Conservation (phyloP, 73 alveolate species). For the Paramecium tetraurelia region DNA sequence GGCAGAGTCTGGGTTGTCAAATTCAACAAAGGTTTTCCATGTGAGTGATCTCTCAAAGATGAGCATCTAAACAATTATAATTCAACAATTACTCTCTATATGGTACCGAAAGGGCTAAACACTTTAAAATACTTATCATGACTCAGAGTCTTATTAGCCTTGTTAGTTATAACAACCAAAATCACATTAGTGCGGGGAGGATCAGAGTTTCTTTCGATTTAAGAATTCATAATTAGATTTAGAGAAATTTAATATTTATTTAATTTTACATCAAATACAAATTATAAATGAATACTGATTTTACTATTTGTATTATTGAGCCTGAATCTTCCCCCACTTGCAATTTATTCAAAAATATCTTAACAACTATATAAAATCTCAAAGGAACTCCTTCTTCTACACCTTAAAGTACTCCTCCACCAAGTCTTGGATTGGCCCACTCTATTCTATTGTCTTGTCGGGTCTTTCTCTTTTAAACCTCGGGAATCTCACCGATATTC, state of each 20-base stretch:
- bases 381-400: slow-evolving; percentile 55
- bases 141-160: slow-evolving; percentile 18
- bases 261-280: neutral
- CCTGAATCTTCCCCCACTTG: neutral
- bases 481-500: slow-evolving; percentile 88
- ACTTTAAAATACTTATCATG: slow-evolving; percentile 45
- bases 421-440: neutral
- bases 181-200: slow-evolving; percentile 47
- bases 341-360: neutral
- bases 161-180: slow-evolving; percentile 6
- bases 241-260: neutral
- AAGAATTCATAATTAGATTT: slow-evolving; percentile 30
- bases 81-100: neutral
- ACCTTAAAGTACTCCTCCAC: neutral
- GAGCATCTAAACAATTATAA: neutral
- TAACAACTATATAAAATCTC: neutral
- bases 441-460: slow-evolving; percentile 70
- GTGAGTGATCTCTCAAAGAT: slow-evolving; percentile 48
- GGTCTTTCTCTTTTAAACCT: slow-evolving; percentile 84
- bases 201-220: slow-evolving; percentile 13
- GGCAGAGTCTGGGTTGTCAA: slow-evolving; percentile 21
- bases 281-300: neutral
- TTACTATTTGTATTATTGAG: neutral
- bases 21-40: slow-evolving; percentile 32
- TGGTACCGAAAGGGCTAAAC: slow-evolving; percentile 37